Percentiles rank a stretch among this genome's conserved stretches.
phyloP scores from a whole-genome alignment of 805 yeast genomes.

The Schizosaccharomyces lindneri region DNA sequence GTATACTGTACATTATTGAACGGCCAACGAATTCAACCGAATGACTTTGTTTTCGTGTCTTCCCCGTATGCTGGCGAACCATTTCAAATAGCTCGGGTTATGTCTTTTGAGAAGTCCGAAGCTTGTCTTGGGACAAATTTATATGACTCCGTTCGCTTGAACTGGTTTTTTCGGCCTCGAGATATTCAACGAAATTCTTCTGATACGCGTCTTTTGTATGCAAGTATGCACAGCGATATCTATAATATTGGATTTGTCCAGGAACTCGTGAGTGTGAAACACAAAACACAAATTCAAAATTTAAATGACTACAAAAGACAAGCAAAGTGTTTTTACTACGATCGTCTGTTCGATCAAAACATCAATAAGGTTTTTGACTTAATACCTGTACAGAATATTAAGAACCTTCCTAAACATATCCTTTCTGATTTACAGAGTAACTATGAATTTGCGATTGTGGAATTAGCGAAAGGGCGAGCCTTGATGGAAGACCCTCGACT shows the following conservation, averaged over 20 bases:
- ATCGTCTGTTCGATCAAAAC: slow-evolving; percentile 62
- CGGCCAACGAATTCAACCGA: background rate
- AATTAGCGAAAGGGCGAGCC: slow-evolving; percentile 37
- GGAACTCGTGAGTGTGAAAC: slow-evolving; percentile 50
- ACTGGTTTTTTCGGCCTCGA: slow-evolving; percentile 78
- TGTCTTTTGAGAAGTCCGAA: slow-evolving; percentile 34
- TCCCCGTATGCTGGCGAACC: slow-evolving; percentile 50
- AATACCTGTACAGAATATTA: slow-evolving; percentile 33
- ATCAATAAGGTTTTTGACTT: slow-evolving; percentile 65
- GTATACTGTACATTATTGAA: background rate
- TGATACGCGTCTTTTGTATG: slow-evolving; percentile 56
- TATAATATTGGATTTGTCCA: slow-evolving; percentile 56
- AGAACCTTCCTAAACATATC: slow-evolving; percentile 32
- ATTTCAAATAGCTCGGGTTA: slow-evolving; percentile 61
- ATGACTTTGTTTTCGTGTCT: background rate
- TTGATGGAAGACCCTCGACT: slow-evolving; percentile 37
- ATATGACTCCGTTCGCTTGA: slow-evolving; percentile 30
- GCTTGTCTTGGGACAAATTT: slow-evolving; percentile 2
- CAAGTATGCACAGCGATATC: slow-evolving; percentile 64
- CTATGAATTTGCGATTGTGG: slow-evolving; percentile 52
- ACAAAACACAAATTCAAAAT: slow-evolving; percentile 37
- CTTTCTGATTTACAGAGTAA: slow-evolving; percentile 38
- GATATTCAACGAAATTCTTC: slow-evolving; percentile 44
- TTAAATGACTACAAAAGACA: slow-evolving; percentile 27
- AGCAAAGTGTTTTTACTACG: slow-evolving; percentile 64